These are phyloP conservation scores for Phaeoacremonium minimum DNA, from an alignment of 2,329 filamentous ascomycete genomes.

Conservation along the genomic window DNA sequence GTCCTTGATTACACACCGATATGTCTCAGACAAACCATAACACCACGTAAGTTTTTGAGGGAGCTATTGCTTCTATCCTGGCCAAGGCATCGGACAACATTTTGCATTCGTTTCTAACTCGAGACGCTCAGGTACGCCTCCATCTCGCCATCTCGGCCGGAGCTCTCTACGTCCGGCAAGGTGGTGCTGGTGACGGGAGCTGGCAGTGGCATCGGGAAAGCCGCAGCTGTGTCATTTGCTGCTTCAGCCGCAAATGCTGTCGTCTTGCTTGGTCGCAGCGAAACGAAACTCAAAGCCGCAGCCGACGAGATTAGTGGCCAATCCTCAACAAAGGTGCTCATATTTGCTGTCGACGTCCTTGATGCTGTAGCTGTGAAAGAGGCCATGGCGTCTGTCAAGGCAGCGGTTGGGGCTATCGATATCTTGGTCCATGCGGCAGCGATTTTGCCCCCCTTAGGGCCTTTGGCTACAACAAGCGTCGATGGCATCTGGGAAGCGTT, in stretches of 20 bases:
- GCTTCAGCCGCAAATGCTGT: constrained; percentile 19
- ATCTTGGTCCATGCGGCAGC: constrained; percentile 30
- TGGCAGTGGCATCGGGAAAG: constrained; percentile 26
- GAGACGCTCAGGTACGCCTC: too few relatives aligned
- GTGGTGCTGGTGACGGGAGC: constrained; percentile 29
- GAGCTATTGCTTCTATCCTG: too few relatives aligned
- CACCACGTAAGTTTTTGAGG: too few relatives aligned
- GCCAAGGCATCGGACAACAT: too few relatives aligned
- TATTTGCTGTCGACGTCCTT: constrained; percentile 13
- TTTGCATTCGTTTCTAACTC: too few relatives aligned
- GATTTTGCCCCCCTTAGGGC: constrained; percentile 10
- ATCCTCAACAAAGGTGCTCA: background rate
- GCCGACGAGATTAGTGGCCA: constrained; percentile 6
- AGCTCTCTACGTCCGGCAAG: constrained; percentile 15
- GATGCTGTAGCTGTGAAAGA: constrained; percentile 14
- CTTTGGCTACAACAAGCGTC: constrained; percentile 6
- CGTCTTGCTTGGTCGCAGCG: constrained; percentile 12
- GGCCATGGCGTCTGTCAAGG: constrained; percentile 11
- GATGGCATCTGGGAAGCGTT: constrained; percentile 2
- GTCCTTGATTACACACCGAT: too few relatives aligned
- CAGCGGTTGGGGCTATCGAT: constrained; percentile 23
- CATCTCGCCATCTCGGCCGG: constrained; percentile 8
- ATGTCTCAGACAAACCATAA: too few relatives aligned
- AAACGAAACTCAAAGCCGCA: constrained; percentile 9
- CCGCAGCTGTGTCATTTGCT: constrained; percentile 26